phyloP scores from a whole-genome alignment of 2,329 filamentous ascomycete genomes.

The Phyllosticta capitalensis region DNA sequence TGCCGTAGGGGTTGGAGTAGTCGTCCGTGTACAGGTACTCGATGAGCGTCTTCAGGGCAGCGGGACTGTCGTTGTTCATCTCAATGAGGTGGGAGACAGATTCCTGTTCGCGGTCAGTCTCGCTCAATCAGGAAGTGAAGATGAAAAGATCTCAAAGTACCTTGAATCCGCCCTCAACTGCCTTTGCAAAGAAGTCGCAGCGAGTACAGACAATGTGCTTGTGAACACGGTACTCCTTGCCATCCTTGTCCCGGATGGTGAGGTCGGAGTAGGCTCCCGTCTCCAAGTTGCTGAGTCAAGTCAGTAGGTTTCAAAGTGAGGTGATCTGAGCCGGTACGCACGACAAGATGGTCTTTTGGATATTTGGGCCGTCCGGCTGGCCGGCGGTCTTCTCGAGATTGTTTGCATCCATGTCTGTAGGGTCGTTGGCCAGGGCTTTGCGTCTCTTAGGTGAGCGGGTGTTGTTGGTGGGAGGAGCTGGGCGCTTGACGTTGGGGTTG shows the following conservation, averaged over 20 bases:
- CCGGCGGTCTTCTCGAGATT: too few species aligned
- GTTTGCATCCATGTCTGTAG: too few species aligned
- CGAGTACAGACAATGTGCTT: neutral
- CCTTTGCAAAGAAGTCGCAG: neutral
- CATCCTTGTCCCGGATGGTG: neutral
- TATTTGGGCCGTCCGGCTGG: too few species aligned
- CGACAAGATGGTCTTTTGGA: neutral
- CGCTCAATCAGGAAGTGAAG: neutral
- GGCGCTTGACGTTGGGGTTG: too few species aligned
- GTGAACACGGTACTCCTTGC: neutral
- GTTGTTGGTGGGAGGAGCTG: too few species aligned
- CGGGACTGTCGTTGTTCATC: constrained; percentile 57
- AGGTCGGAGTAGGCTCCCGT: neutral
- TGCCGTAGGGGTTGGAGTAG: constrained; percentile 40
- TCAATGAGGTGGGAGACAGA: constrained; percentile 41
- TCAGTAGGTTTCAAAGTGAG: neutral
- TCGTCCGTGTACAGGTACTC: constrained; percentile 78
- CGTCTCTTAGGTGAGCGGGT: too few species aligned
- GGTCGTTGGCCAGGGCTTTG: too few species aligned
- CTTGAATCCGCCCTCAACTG: neutral
- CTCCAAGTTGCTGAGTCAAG: neutral
- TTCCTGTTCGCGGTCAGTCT: neutral
- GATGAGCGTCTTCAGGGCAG: constrained; percentile 68
- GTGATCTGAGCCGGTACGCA: neutral
- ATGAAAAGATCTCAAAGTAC: neutral